These are phyloP conservation scores for Pythium scleroteichum DNA, from an alignment of 352 stramenopile species.

Conservation along the genomic window DNA sequence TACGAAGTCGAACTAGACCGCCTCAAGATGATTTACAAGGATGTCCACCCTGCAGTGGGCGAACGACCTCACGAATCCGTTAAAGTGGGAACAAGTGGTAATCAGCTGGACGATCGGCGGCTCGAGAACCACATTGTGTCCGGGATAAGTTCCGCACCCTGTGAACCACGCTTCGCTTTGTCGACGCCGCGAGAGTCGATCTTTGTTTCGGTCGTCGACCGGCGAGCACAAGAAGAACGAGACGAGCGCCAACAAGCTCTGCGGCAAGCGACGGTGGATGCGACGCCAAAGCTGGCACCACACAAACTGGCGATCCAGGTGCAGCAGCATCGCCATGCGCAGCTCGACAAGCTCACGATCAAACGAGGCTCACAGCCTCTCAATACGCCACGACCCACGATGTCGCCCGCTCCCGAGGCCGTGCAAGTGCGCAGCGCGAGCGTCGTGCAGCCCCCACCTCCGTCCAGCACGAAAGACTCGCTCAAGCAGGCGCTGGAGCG, in stretches of 20 bases:
- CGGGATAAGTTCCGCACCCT: slow-evolving; percentile 7
- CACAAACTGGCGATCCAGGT: slow-evolving; percentile 39
- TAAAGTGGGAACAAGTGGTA: neutral
- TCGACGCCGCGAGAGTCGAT: slow-evolving; percentile 54
- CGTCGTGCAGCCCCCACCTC: too few relatives aligned
- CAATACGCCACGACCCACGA: too few relatives aligned
- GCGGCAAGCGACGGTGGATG: slow-evolving; percentile 4
- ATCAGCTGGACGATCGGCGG: slow-evolving; percentile 1
- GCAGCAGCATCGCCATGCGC: slow-evolving; percentile 41
- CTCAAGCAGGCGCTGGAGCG: slow-evolving; percentile 8
- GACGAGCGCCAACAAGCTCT: slow-evolving; percentile 4
- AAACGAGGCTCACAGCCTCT: neutral
- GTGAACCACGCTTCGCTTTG: slow-evolving; percentile 29
- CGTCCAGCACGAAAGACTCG: neutral
- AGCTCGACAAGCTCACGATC: slow-evolving; percentile 29
- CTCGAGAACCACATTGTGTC: slow-evolving; percentile 5
- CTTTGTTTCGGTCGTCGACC: slow-evolving; percentile 34
- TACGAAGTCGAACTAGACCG: slow-evolving; percentile 75
- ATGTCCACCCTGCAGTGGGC: slow-evolving; percentile 19
- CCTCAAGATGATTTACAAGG: slow-evolving; percentile 58
- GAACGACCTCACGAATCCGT: neutral
- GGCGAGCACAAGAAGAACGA: slow-evolving; percentile 19
- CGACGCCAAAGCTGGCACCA: neutral
- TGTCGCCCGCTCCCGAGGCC: neutral
- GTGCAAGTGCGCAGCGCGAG: neutral